Evolutionary conservation across 2,329 filamentous ascomycete species (phyloP).

Genomic region (Aspergillus pseudoglaucus): DNA sequence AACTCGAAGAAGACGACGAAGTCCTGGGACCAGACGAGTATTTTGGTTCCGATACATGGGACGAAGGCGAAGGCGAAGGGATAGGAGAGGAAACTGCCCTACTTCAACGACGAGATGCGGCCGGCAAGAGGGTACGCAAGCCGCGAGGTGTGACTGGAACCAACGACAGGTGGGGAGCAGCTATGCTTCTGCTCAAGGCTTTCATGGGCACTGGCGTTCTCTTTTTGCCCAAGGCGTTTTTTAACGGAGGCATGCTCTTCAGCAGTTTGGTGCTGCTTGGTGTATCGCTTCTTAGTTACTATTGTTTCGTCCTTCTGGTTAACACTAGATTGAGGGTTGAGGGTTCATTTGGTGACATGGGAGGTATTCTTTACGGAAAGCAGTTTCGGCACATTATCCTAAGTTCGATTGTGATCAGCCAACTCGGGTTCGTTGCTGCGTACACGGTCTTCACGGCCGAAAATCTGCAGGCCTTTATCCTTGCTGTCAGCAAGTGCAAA

Average conservation of each 20-base stretch:
- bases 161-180: conserved; percentile 71
- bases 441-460: conserved; percentile 97
- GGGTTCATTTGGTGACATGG: conserved; percentile 97
- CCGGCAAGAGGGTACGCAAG: conserved; percentile 65
- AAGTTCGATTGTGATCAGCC: conserved; percentile 85
- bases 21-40: conserved; percentile 81
- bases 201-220: conserved; percentile 96
- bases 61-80: conserved; percentile 57
- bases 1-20: conserved; percentile 94
- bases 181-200: conserved; percentile 84
- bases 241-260: conserved; percentile 97
- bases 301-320: conserved; percentile 93
- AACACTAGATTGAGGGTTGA: conserved; percentile 77
- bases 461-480: conserved; percentile 89
- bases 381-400: conserved; percentile 87
- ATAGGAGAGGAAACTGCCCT: conserved; percentile 85
- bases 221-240: conserved; percentile 84
- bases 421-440: conserved; percentile 88
- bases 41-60: conserved; percentile 71
- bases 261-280: conserved; percentile 83
- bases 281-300: conserved; percentile 84
- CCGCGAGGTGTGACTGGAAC: conserved; percentile 66
- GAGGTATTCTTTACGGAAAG: conserved; percentile 80
- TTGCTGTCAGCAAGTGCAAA: conserved; percentile 82
- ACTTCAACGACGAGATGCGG: conserved; percentile 56